These are phyloP conservation scores for Boletus reticuloceps DNA, from an alignment of 768 basidiomycete genomes.

Conservation along the genomic window DNA sequence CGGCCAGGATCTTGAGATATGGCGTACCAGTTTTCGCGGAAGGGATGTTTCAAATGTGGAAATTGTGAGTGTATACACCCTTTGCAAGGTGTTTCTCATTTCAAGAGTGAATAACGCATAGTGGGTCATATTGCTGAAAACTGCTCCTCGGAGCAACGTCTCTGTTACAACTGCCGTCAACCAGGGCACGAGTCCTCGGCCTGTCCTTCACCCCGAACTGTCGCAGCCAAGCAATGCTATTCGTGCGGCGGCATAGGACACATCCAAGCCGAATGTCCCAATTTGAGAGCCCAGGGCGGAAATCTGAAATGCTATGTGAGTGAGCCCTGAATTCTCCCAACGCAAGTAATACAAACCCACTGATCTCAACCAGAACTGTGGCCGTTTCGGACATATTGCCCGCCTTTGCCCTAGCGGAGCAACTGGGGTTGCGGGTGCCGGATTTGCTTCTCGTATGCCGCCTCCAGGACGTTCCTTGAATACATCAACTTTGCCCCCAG, in stretches of 20 bases:
- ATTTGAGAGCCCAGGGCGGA: constrained; percentile 63
- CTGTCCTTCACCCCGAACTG: constrained; percentile 80
- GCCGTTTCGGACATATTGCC: constrained; percentile 81
- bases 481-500: constrained; percentile 72
- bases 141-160: constrained; percentile 82
- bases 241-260: constrained; percentile 92
- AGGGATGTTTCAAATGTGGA: constrained; percentile 93
- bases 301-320: constrained; percentile 86
- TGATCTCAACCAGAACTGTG: constrained; percentile 57
- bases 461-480: constrained; percentile 76
- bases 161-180: constrained; percentile 94
- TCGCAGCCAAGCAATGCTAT: constrained; percentile 88
- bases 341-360: constrained; percentile 3
- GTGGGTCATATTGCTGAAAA: constrained; percentile 94
- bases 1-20: constrained; percentile 46
- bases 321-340: constrained; percentile 2
- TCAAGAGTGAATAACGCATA: constrained; percentile 30
- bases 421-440: constrained; percentile 35
- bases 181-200: constrained; percentile 92
- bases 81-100: constrained; percentile 10
- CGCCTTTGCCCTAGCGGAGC: constrained; percentile 62
- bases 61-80: constrained; percentile 58
- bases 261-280: constrained; percentile 85
- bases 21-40: constrained; percentile 83
- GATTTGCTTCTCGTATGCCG: constrained; percentile 65